phyloP scores from a whole-genome alignment of 1,139 yeast species.

The Nematodospora anomalae region DNA sequence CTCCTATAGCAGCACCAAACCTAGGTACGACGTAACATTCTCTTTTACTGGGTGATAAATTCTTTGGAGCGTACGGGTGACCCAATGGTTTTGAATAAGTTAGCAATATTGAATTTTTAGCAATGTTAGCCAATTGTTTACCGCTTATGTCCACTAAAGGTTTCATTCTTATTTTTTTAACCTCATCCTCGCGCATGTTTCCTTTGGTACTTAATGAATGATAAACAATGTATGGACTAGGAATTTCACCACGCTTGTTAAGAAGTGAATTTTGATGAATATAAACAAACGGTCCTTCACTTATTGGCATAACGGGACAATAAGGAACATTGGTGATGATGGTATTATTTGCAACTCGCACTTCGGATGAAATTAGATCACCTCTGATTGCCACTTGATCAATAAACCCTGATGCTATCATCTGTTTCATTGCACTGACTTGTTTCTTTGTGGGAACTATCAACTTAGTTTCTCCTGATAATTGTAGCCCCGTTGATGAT shows the following conservation, averaged over 20 bases:
- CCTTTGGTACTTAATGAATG: conserved; percentile 56
- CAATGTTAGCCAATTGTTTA: conserved; percentile 73
- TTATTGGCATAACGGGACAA: conserved; percentile 61
- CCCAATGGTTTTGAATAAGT: conserved; percentile 91
- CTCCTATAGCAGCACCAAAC: conserved; percentile 80
- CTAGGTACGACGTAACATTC: conserved; percentile 91
- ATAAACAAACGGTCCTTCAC: conserved; percentile 57
- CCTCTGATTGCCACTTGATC: conserved; percentile 90
- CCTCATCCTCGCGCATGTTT: conserved; percentile 31
- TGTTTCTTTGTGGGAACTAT: conserved; percentile 71
- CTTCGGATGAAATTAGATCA: conserved; percentile 68
- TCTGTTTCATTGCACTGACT: conserved; percentile 79
- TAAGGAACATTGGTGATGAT: conserved; percentile 71
- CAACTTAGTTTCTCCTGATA: conserved; percentile 45
- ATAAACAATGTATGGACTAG: conserved; percentile 76
- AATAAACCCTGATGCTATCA: conserved; percentile 87
- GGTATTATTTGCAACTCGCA: conserved; percentile 56
- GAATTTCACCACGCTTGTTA: conserved; percentile 54
- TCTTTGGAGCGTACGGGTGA: conserved; percentile 82
- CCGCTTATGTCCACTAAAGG: conserved; percentile 77
- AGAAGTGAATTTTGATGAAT: conserved; percentile 78
- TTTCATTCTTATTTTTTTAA: conserved; percentile 62
- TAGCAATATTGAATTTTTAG: conserved; percentile 67
- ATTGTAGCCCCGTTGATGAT: conserved; percentile 50
- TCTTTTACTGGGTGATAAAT: conserved; percentile 60